Base-by-base conservation (phyloP, 1,284 basidiomycete species). In the Fomitopsis schrenkii region DNA sequence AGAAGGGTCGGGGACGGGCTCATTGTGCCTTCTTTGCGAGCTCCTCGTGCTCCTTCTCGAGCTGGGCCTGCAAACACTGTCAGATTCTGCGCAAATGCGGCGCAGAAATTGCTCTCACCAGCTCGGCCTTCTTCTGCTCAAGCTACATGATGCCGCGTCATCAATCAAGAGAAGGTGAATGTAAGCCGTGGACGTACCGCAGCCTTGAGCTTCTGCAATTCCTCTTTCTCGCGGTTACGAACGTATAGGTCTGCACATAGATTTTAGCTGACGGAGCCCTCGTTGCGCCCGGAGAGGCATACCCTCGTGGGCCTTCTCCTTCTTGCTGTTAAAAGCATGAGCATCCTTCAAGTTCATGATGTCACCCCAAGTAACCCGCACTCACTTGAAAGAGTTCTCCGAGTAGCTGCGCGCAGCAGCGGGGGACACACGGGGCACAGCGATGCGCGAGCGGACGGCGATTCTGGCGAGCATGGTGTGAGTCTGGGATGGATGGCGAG, bases 221-320 rank as follows among this genome's bases (percentile, higher is more conserved):
- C 77, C 67, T 79, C 80, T 19, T 71, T 68, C 61, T 90, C 88
- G 62, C 84, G 83, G 66, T 77, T 71, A 62, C 81, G 83, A 62
- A 81, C 77, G 62, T 84, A 89, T 72, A 87, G 80, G 63, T 86
- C 87, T 90, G 44, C 54, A 57, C 2, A 28, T 19, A 36, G 22
- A 35, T 67, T 40, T 61, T 17, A 66, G 19, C 44, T 17, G 41
- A 40, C 38, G 30, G 30, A 26, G 5, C 14, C 19, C n/a, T 26
- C 28, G 5, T 6, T 15, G 26, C 28, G 15, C 15, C 14, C 30
- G 26, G 40, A 7, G 35, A 26, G 8, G 64, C 70, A 59, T 65
- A 86, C 88, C 83, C 77, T 91, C 89, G 62, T 89, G 83, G 17
- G 88, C 90, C 72, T 81, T 86, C 72, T 91, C 90, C 74, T 84